Percentiles rank a stretch among this genome's conserved stretches.
These are phyloP conservation scores for Herpetomonas samuelpessoai DNA, from an alignment of 208 protist genomes.

Conservation along the genomic window DNA sequence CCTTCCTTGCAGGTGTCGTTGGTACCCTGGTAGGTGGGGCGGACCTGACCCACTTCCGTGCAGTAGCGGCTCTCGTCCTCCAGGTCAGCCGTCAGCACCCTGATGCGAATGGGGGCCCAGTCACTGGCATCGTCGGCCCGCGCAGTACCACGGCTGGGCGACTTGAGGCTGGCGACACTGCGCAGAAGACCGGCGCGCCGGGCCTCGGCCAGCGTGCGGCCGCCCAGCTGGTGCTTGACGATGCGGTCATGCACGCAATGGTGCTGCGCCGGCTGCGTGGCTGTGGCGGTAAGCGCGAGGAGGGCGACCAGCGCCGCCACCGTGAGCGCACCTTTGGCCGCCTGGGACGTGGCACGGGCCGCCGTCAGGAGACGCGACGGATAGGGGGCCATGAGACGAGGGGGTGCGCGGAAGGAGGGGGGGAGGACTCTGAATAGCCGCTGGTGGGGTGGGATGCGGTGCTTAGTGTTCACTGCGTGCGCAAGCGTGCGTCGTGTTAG, in stretches of 20 bases:
- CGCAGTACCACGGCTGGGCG: neutral
- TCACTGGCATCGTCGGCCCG: neutral
- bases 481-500: no score
- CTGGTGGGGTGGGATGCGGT: no score
- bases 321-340: no score
- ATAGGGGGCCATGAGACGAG: no score
- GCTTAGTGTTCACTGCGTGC: no score
- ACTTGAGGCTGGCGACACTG: neutral
- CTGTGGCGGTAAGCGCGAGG: no score
- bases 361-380: no score
- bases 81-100: slow-evolving; percentile 11
- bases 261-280: neutral
- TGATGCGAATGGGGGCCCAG: slow-evolving; percentile 15
- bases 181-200: neutral
- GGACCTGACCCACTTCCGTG: neutral
- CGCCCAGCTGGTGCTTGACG: neutral
- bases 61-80: slow-evolving; percentile 12
- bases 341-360: no score
- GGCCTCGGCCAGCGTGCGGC: neutral
- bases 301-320: no score
- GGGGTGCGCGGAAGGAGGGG: no score
- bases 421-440: no score
- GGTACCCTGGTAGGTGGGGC: slow-evolving; percentile 8
- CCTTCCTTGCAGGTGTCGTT: neutral
- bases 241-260: neutral